Conservation (phyloP, 1,284 basidiomycete genomes). For the Rhodotorula sp. region DNA sequence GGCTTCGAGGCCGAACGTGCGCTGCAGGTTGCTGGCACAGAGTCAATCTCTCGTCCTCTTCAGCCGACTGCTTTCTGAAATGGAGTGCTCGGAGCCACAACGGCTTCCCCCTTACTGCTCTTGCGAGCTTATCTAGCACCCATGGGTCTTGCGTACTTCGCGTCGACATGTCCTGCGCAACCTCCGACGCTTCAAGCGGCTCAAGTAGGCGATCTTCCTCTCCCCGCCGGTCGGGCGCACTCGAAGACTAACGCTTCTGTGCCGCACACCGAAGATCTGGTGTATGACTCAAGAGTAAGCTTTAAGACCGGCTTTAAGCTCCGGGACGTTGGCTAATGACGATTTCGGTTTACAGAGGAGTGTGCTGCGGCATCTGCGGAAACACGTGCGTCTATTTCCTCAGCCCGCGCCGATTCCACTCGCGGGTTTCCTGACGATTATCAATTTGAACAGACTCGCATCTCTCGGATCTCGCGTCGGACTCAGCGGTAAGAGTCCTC, state of each 20-base stretch:
- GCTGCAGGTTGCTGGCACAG: no score
- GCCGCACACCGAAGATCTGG: not conserved
- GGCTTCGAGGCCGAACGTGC: no score
- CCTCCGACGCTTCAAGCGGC: not conserved
- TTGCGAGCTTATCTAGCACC: no score
- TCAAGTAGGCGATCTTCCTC: not conserved
- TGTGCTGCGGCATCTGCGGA: constrained; percentile 20
- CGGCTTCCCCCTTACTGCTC: no score
- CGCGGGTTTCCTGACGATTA: no score
- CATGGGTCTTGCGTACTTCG: not conserved
- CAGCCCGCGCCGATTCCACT: no score
- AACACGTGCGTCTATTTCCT: constrained; percentile 4
- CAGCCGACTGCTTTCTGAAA: no score
- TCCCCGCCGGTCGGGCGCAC: not conserved
- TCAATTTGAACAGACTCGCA: not conserved
- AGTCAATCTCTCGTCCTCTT: no score
- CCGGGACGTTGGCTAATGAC: no score
- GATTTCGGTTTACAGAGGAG: not conserved
- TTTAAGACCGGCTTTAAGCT: no score
- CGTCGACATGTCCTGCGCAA: not conserved
- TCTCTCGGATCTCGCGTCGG: not conserved
- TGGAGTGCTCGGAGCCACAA: no score
- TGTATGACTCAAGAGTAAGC: not conserved
- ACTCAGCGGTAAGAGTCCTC: not conserved
- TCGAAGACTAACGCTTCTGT: not conserved